Evolutionary conservation across 2,329 filamentous ascomycete species (phyloP).

Genomic region (Pseudogymnoascus verrucosus): DNA sequence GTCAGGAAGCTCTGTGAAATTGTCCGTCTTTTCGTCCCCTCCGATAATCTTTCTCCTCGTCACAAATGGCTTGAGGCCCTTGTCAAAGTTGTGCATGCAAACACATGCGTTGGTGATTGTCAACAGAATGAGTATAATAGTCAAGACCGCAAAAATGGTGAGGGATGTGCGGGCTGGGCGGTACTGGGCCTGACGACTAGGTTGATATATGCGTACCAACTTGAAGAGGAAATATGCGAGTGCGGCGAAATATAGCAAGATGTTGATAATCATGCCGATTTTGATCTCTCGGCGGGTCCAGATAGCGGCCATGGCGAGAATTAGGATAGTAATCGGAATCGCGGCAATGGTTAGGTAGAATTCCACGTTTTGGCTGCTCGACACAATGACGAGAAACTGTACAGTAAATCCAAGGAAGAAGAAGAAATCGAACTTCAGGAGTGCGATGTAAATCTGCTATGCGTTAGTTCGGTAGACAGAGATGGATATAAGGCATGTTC

Average conservation of each 20-base stretch:
- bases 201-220: constrained; percentile 87
- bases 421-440: constrained; percentile 99
- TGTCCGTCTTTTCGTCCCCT: constrained; percentile 39
- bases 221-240: constrained; percentile 98
- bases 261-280: constrained; percentile 66
- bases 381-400: constrained; percentile 92
- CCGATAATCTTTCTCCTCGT: constrained; percentile 44
- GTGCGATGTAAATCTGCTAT: constrained; percentile 85
- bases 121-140: constrained; percentile 76
- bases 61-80: constrained; percentile 82
- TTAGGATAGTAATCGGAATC: constrained; percentile 82
- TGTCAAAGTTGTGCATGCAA: constrained; percentile 85
- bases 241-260: constrained; percentile 79
- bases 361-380: constrained; percentile 59
- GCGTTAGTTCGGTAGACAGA: background rate
- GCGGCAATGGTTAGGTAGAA: constrained; percentile 82
- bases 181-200: constrained; percentile 53
- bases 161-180: constrained; percentile 72
- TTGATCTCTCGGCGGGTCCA: constrained; percentile 80
- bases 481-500: background rate
- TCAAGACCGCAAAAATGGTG: constrained; percentile 90
- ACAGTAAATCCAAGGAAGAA: constrained; percentile 99
- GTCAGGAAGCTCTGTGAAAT: constrained; percentile 39
- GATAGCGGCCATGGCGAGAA: constrained; percentile 76
- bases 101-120: constrained; percentile 82